Percentiles rank a stretch among this genome's conserved stretches.
Conservation (phyloP, 1,139 yeast genomes). For the Chernovozyma sophiae-reginae region DNA sequence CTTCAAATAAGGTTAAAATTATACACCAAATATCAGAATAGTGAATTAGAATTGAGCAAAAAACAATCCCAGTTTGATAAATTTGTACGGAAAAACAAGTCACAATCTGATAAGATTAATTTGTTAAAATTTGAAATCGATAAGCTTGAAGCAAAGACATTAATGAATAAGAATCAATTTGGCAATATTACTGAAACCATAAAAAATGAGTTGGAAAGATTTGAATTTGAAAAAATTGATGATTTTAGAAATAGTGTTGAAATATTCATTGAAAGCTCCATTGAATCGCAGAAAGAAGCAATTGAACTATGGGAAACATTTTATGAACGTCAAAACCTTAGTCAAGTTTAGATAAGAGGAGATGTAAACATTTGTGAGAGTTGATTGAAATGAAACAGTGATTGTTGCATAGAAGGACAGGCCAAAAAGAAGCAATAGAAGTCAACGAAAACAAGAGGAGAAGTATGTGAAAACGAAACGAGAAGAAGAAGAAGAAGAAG, state of each 20-base stretch:
- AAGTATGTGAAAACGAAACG: too few relatives aligned
- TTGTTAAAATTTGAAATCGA: constrained; percentile 54
- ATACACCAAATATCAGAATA: constrained; percentile 54
- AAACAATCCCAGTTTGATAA: constrained; percentile 52
- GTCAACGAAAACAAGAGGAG: too few relatives aligned
- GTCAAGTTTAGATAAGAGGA: constrained; percentile 11
- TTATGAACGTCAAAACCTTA: constrained; percentile 39
- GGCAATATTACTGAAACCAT: constrained; percentile 60
- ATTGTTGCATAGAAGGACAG: too few relatives aligned
- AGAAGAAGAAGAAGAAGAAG: too few relatives aligned
- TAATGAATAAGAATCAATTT: constrained; percentile 55
- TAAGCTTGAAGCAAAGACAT: constrained; percentile 54
- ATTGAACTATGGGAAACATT: constrained; percentile 96
- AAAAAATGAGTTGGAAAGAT: constrained; percentile 60
- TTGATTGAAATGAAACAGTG: too few relatives aligned
- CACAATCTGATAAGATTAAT: constrained; percentile 61
- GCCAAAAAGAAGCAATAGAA: too few relatives aligned
- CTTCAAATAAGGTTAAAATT: constrained; percentile 74
- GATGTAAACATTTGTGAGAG: too few relatives aligned
- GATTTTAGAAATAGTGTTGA: constrained; percentile 92
- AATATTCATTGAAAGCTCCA: constrained; percentile 82
- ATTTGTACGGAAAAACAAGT: constrained; percentile 48
- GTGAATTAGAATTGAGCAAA: constrained; percentile 40
- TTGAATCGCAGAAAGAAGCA: constrained; percentile 91
- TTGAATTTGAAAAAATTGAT: constrained; percentile 72